Evolutionary conservation across 306 rosid genomes (phyloP), one percentile per base, ranked within the genome.

Genomic region (Acmispon strigosus): DNA sequence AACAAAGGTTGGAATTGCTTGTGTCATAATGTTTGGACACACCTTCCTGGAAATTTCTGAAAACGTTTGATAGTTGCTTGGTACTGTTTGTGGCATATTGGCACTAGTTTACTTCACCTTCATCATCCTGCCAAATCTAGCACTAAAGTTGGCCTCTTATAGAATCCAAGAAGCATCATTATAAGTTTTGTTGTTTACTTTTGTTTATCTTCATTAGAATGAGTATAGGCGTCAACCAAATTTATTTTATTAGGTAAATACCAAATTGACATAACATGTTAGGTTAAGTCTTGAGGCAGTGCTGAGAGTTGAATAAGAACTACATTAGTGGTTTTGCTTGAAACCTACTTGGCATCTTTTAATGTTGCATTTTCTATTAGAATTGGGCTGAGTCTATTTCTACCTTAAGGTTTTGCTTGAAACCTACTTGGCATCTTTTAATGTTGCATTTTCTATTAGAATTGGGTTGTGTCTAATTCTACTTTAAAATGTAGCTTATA

Each of bases 11-110:
- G 72, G 49, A 56, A 58, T 52, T 65, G 29, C 54, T 71, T 66
- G 60, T 71, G 72, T 42, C 49, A 42, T 70, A 62, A 8, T 53
- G 55, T 66, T 76, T 75, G 53, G 48, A 66, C 74, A 71, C 77
- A 76, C 78, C 83, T 84, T 84, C 87, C 58, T 63, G 52, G 81
- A 75, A 74, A 82, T 78, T 78, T 74, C 81, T 69, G 10, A 54
- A 41, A 49, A 2, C 50, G 17, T 77, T 62, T 62, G 69, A 52
- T 56, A 54, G 36, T 49, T 64, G 37, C 4, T 66, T 81, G 43
- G 15, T 27, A 17, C 50, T 60, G 7, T 71, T 27, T 18, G 41
- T 72, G 64, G 9, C 64, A 54, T 14, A 78, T 45, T 71, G 49
- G 18, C 75, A 27, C 69, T 73, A 60, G 13, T 66, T 66, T 48